Evolutionary conservation across 2,329 filamentous ascomycete species (phyloP).

Genomic region (Trematosphaeria pertusa): DNA sequence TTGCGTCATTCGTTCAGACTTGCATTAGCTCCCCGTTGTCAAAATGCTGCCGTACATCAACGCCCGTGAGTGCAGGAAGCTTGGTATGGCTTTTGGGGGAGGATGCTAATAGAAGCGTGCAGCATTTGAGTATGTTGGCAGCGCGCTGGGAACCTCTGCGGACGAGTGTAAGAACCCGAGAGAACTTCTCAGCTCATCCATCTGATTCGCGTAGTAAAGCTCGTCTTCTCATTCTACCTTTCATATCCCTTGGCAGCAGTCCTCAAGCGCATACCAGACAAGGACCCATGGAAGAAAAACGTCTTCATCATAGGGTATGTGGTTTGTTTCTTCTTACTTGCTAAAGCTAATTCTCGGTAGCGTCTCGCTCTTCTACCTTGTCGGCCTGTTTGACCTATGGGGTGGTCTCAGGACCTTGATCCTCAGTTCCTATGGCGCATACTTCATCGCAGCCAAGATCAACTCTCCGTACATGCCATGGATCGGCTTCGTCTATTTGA

Average conservation of each 20-base stretch:
- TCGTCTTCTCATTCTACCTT: constrained; percentile 86
- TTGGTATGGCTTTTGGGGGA: no score
- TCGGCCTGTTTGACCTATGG: constrained; percentile 95
- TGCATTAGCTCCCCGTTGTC: constrained; percentile 17
- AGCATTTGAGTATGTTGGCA: constrained; percentile 69
- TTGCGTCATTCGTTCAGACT: constrained; percentile 13
- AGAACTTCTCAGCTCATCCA: not conserved
- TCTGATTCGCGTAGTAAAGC: constrained; percentile 74
- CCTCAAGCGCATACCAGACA: constrained; percentile 89
- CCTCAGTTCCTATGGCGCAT: constrained; percentile 80
- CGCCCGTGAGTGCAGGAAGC: constrained; percentile 55
- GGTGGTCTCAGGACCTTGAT: constrained; percentile 78
- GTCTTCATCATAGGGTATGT: constrained; percentile 78
- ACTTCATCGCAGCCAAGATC: constrained; percentile 82
- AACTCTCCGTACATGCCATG: constrained; percentile 96
- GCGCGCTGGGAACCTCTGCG: constrained; percentile 65
- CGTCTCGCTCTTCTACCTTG: constrained; percentile 85
- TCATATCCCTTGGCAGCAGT: constrained; percentile 91
- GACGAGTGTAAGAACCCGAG: constrained; percentile 64
- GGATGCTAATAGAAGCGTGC: no score
- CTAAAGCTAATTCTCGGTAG: constrained; percentile 49
- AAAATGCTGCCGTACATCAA: constrained; percentile 71
- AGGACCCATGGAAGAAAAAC: constrained; percentile 84
- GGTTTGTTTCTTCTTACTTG: not conserved
- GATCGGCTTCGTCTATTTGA: constrained; percentile 91